Evolutionary conservation across 495 filamentous ascomycete genomes (phyloP).

Genomic region (Talaromyces nanjingensis): DNA sequence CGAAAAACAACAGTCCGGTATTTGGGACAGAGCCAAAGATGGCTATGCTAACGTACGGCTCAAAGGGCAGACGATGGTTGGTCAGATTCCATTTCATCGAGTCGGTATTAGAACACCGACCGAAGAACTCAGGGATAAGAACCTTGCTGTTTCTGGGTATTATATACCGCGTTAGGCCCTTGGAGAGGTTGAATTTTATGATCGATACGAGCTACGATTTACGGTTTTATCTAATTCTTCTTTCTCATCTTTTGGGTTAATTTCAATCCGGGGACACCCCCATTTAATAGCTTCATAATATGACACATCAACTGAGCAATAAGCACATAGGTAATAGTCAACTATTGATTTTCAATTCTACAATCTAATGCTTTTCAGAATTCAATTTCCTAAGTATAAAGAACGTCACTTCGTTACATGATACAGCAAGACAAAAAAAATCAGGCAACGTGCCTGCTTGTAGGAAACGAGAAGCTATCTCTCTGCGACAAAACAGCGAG

Average conservation of each 20-base stretch:
- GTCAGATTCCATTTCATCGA: slow-evolving; percentile 46
- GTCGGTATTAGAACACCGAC: slow-evolving; percentile 46
- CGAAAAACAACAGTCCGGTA: slow-evolving; percentile 19
- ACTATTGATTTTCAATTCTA: background rate
- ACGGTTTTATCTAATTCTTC: background rate
- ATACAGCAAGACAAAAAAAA: background rate
- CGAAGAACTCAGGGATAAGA: slow-evolving; percentile 41
- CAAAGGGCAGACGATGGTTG: slow-evolving; percentile 42
- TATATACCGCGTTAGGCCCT: slow-evolving; percentile 27
- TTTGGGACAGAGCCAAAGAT: slow-evolving; percentile 26
- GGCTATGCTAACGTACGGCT: slow-evolving; percentile 30
- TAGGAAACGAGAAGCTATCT: slow-evolving; percentile 8
- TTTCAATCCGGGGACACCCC: background rate
- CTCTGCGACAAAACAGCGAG: slow-evolving; percentile 4
- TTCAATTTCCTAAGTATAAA: background rate
- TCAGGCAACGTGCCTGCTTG: slow-evolving; percentile 3
- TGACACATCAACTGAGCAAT: background rate
- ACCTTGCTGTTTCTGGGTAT: slow-evolving; percentile 30
- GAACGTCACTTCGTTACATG: background rate
- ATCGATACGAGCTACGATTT: background rate
- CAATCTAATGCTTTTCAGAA: background rate
- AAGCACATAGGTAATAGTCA: background rate
- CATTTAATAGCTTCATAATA: background rate
- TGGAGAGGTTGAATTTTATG: background rate
- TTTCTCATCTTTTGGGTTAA: background rate